Percentiles rank a stretch among this genome's conserved stretches.
Conservation (phyloP, 2,329 filamentous ascomycete species). For the Venturia asperata region DNA sequence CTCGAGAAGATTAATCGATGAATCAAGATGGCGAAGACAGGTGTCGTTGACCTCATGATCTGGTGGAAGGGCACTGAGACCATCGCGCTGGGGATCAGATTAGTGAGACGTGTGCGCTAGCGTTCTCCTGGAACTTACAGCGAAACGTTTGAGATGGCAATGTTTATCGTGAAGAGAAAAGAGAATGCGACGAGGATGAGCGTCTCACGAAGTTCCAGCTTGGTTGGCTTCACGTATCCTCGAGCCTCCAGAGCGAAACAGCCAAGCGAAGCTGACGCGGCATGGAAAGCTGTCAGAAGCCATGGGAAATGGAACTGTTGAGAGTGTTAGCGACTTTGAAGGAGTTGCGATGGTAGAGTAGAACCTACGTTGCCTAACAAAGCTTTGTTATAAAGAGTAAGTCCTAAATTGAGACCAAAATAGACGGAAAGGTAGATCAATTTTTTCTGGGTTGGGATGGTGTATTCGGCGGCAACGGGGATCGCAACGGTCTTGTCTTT, state of each 20-base stretch:
- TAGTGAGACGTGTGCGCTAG: neutral
- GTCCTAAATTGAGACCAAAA: slow-evolving; percentile 43
- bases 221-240: slow-evolving; percentile 48
- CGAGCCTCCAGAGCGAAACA: slow-evolving; percentile 47
- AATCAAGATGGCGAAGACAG: slow-evolving; percentile 56
- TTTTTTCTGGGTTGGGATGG: slow-evolving; percentile 40
- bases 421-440: slow-evolving; percentile 47
- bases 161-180: slow-evolving; percentile 55
- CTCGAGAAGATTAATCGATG: slow-evolving; percentile 51
- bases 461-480: slow-evolving; percentile 33
- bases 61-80: slow-evolving; percentile 62
- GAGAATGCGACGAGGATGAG: slow-evolving; percentile 53
- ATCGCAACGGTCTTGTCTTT: neutral
- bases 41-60: slow-evolving; percentile 55
- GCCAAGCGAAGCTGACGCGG: slow-evolving; percentile 51
- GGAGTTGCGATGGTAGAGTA: neutral
- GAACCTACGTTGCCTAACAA: slow-evolving; percentile 44
- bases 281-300: slow-evolving; percentile 53
- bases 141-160: slow-evolving; percentile 58
- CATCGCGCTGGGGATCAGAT: slow-evolving; percentile 28
- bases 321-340: neutral
- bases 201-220: slow-evolving; percentile 47
- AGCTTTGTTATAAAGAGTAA: slow-evolving; percentile 55
- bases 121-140: slow-evolving; percentile 34
- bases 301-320: slow-evolving; percentile 52